Evolutionary conservation across 208 protist genomes (phyloP), one percentile per base, ranked within the genome.

Genomic region (Leishmania mexicana): DNA sequence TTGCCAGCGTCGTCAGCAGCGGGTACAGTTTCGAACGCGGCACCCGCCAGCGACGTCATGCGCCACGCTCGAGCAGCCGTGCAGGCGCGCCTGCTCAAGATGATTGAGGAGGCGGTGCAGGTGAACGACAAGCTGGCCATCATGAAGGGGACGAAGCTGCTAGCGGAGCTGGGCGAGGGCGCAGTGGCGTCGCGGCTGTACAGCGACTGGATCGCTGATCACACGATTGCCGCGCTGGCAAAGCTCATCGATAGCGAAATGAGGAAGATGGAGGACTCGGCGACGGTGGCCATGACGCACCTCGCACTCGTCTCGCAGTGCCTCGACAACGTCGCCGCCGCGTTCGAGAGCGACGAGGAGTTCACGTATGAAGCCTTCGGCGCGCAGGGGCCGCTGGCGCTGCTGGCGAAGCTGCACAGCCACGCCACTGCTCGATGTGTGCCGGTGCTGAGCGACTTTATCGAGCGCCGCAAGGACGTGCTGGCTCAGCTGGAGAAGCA

Each of bases 271-370:
- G 88, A 90, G 49, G 87, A 92, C 77, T 90, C 94, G 2, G 81
- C 81, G 21, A 85, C 85, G 78, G 88, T 87, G 31, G 90, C 88
- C 58, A 88, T 93, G 87, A 95, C 86, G 60, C 93, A 97, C 81
- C 84, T 97, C 38, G 89, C 87, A 17, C 80, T 97, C 35, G 92
- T 96, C 40, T 97, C 94, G 67, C 91, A 93, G 72, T 83, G 82
- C 47, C 90, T 97, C 45, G 94, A 97, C 87, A 89, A 85, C 67
- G 89, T 97, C 53, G 94, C 90, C 2, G 94, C 92, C 3, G 87
- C 90, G 15, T 96, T 93, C 80, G 94, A 97, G 80, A 77, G 42
- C 38, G 94, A 97, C 67, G 93, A 94, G 75, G 85, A 90, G 73
- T 95, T 94, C 81, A 87, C 87, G 31, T 82, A 75, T 19, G 89